A percentile compares a stretch with the other conserved stretches of the same genome.
phyloP scores from a whole-genome alignment of 2,329 filamentous ascomycete species.

The Sclerotinia trifoliorum region DNA sequence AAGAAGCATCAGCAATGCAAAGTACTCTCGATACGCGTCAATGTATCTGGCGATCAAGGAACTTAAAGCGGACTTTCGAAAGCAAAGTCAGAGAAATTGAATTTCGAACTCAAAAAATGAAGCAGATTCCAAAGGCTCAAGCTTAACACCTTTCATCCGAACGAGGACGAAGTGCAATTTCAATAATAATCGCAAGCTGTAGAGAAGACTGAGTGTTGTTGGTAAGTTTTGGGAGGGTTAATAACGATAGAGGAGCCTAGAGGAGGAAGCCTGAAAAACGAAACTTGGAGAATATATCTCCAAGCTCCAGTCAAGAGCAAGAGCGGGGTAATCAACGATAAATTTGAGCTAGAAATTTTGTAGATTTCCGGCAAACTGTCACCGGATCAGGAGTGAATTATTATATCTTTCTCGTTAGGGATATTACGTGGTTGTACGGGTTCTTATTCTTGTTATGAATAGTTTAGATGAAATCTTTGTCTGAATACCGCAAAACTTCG shows the following conservation, averaged over 20 bases:
- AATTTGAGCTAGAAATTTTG: background rate
- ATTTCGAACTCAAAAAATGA: background rate
- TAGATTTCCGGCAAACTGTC: background rate
- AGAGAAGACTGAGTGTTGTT: background rate
- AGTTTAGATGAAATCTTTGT: background rate
- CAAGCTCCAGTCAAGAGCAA: background rate
- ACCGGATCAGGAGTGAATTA: background rate
- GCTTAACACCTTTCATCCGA: background rate
- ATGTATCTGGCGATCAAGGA: background rate
- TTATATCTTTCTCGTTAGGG: too few species aligned
- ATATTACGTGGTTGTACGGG: background rate
- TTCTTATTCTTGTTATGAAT: background rate
- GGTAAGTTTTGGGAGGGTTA: background rate
- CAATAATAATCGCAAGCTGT: background rate
- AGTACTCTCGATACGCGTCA: too few species aligned
- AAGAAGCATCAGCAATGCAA: background rate
- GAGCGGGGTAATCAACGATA: background rate
- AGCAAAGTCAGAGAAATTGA: background rate
- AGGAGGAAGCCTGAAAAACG: background rate
- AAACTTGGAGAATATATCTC: background rate
- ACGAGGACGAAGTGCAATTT: background rate
- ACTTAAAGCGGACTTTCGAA: too few species aligned
- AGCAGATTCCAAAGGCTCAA: background rate
- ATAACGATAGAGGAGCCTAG: too few species aligned
- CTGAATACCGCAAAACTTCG: background rate